Conservation (phyloP, 1,139 yeast species). For the Kodamaea arcana region DNA sequence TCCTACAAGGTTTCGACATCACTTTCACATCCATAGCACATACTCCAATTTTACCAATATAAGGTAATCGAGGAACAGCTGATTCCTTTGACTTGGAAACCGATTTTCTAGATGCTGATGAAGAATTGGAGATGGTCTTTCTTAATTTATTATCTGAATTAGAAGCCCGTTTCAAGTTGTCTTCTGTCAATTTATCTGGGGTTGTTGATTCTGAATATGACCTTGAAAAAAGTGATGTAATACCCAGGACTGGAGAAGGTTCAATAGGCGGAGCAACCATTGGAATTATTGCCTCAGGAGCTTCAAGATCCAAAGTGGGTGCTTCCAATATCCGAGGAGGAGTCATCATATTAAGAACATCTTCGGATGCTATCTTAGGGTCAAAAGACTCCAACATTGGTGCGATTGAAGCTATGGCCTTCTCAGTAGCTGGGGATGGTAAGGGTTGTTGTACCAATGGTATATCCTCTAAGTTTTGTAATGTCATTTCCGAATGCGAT, state of each 20-base stretch:
- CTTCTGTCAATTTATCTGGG: slow-evolving; percentile 16
- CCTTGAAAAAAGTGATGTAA: not conserved
- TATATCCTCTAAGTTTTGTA: slow-evolving; percentile 8
- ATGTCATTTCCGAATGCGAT: slow-evolving; percentile 15
- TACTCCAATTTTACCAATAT: slow-evolving; percentile 91
- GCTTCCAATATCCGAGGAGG: not conserved
- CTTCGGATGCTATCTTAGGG: slow-evolving; percentile 68
- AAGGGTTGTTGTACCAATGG: slow-evolving; percentile 9
- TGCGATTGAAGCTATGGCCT: slow-evolving; percentile 74
- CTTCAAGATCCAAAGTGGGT: slow-evolving; percentile 1
- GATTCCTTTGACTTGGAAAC: slow-evolving; percentile 42
- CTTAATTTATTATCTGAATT: slow-evolving; percentile 18
- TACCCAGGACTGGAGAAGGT: not conserved
- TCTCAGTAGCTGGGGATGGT: slow-evolving; percentile 36
- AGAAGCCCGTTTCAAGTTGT: slow-evolving; percentile 14
- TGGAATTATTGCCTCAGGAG: not conserved
- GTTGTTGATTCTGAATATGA: not conserved
- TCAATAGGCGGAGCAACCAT: not conserved
- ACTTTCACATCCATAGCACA: slow-evolving; percentile 99
- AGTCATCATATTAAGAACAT: slow-evolving; percentile 12
- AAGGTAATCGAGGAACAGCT: slow-evolving; percentile 54
- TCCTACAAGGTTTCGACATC: slow-evolving; percentile 91
- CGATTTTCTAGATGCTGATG: slow-evolving; percentile 39
- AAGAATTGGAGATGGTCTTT: slow-evolving; percentile 38
- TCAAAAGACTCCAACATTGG: slow-evolving; percentile 69